Percentiles rank a stretch among this genome's conserved stretches.
Conservation (phyloP, 495 filamentous ascomycete species). For the Aspergillus kassunensis region DNA sequence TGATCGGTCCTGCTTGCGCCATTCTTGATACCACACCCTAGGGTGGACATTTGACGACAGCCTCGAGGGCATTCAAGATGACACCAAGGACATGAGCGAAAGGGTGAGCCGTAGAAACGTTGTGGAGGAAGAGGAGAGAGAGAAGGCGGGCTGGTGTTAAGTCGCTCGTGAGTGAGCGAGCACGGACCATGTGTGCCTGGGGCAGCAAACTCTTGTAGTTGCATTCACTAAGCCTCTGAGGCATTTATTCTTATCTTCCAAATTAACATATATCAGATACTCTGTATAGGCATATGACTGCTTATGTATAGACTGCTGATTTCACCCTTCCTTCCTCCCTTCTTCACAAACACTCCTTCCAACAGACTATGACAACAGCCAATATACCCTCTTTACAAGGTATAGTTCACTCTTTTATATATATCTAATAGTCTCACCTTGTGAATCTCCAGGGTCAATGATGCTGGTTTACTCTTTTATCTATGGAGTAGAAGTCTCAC, state of each 20-base stretch:
- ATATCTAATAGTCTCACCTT: too few relatives aligned
- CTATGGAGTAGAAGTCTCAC: too few relatives aligned
- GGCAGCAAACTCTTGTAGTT: not conserved
- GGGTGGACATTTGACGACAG: constrained; percentile 45
- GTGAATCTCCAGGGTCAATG: too few relatives aligned
- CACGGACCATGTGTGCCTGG: constrained; percentile 6
- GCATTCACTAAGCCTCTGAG: too few relatives aligned
- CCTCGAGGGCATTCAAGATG: constrained; percentile 33
- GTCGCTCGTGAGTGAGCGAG: not conserved
- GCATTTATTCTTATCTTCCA: too few relatives aligned
- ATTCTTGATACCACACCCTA: constrained; percentile 43
- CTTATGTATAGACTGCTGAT: too few relatives aligned
- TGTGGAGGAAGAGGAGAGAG: constrained; percentile 6
- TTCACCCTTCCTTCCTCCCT: not conserved
- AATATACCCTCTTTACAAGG: not conserved
- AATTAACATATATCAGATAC: too few relatives aligned
- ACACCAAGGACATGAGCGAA: constrained; percentile 27
- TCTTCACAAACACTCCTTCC: not conserved
- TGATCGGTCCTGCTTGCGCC: constrained; percentile 48
- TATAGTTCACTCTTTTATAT: not conserved
- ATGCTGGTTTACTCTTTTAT: too few relatives aligned
- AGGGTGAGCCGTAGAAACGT: constrained; percentile 4
- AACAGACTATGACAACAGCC: not conserved
- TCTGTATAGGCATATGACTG: too few relatives aligned
- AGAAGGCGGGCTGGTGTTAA: not conserved